Evolutionary conservation across 768 basidiomycete genomes (phyloP).

Genomic region (Podaxis sp.): DNA sequence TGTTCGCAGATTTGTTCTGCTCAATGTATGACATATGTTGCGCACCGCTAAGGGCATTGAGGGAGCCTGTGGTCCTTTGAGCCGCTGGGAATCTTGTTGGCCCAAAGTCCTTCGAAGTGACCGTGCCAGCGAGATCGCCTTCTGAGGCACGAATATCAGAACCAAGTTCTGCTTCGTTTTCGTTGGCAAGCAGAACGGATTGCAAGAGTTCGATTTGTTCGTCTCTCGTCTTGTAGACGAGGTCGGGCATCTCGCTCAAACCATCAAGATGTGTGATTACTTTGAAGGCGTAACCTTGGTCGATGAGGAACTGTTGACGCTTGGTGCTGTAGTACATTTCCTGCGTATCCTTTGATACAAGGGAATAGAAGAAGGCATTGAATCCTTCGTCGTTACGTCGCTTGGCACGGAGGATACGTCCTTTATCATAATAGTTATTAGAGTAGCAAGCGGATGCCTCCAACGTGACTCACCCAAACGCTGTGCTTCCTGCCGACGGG

Average conservation of each 20-base stretch:
- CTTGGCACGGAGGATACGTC: slow-evolving; percentile 95
- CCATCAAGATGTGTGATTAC: slow-evolving; percentile 98
- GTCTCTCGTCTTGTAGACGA: slow-evolving; percentile 88
- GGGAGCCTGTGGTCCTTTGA: slow-evolving; percentile 78
- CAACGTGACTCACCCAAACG: slow-evolving; percentile 63
- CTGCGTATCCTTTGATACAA: slow-evolving; percentile 98
- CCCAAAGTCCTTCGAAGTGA: slow-evolving; percentile 88
- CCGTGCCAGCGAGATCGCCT: slow-evolving; percentile 81
- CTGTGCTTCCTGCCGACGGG: slow-evolving; percentile 96
- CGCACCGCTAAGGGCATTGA: slow-evolving; percentile 82
- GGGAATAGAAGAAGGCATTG: slow-evolving; percentile 99
- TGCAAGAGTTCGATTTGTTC: slow-evolving; percentile 97
- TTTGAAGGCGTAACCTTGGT: slow-evolving; percentile 99
- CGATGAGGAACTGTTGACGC: slow-evolving; percentile 97
- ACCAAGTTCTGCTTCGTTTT: slow-evolving; percentile 86
- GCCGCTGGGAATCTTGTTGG: slow-evolving; percentile 63
- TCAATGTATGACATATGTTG: slow-evolving; percentile 93
- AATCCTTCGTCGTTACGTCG: slow-evolving; percentile 98
- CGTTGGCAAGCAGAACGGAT: slow-evolving; percentile 87
- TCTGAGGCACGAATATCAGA: slow-evolving; percentile 81
- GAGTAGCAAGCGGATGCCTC: slow-evolving; percentile 9
- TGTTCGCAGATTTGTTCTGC: slow-evolving; percentile 90
- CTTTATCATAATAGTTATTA: slow-evolving; percentile 34
- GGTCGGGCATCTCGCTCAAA: slow-evolving; percentile 76
- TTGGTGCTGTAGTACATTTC: slow-evolving; percentile 99